phyloP scores from a whole-genome alignment of 176 grass and related monocot species.

The Rhynchospora tenuis region DNA sequence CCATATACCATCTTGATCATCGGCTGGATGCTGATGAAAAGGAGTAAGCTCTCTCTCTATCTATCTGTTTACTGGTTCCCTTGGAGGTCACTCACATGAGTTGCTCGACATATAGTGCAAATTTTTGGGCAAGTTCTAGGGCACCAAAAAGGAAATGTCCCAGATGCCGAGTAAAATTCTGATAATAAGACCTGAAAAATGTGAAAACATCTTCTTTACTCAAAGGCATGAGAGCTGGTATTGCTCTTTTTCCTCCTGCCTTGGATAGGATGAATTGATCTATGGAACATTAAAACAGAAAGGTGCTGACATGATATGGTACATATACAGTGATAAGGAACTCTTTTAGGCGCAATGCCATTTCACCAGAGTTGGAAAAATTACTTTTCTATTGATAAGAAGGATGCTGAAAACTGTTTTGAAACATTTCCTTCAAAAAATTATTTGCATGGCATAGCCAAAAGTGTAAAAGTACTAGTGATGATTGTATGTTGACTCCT shows the following conservation, averaged over 20 bases:
- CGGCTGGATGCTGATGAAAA: conserved; percentile 76
- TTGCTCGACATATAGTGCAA: not conserved
- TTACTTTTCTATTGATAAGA: not conserved
- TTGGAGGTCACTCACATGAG: not conserved
- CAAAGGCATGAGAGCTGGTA: not conserved
- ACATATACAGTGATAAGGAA: not conserved
- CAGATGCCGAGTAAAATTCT: not conserved
- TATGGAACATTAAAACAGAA: not conserved
- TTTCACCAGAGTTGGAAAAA: no score
- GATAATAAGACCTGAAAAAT: not conserved
- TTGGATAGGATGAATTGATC: not conserved
- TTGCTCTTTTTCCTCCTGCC: not conserved
- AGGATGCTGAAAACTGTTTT: not conserved
- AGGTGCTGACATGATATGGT: not conserved
- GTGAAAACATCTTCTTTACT: not conserved
- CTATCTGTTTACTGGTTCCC: not conserved
- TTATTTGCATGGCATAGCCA: not conserved
- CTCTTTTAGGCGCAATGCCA: not conserved
- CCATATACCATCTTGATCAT: conserved; percentile 77
- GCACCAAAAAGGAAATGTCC: not conserved
- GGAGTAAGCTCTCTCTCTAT: conserved; percentile 51
- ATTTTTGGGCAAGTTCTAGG: not conserved
- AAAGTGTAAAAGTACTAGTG: not conserved
- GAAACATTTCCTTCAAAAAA: not conserved
- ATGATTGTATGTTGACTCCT: not conserved